Evolutionary conservation across 345 rosid species (phyloP), one percentile per base, ranked within the genome.

Genomic region (Gynandropsis gynandra): DNA sequence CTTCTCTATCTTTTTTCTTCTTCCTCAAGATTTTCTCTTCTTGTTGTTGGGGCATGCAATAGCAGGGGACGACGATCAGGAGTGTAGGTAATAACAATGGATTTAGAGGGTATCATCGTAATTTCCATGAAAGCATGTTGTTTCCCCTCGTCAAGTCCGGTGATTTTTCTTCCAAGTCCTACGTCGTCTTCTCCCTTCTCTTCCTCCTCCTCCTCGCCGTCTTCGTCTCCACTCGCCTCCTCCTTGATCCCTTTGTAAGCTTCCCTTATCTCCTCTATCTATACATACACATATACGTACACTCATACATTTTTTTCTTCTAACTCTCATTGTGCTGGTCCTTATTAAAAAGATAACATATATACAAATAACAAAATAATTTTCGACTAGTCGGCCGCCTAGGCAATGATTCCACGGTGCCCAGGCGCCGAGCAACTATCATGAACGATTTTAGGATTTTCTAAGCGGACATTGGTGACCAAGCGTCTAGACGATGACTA

Each of bases 121-220:
- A 63, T 46, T 59, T 66, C 50, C 16, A 11, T n/a, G 94, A 81
- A 4, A 47, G 62, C 14, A 70, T 67, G n/a, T 54, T 47, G 66
- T 68, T 67, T 58, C 74, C 80, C n/a, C 68, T 69, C 8, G 37
- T 40, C 27, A 79, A 61, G 58, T 54, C 76, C 11, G 53, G 77
- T 1, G 64, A 81, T 1, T 43, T n/a, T 12, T 54, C 64, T 52
- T 64, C 69, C 2, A 58, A 19, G 58, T 58, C 74, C 24, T 73
- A 79, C 18, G 74, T 64, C 31, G 39, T 71, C 41, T 29, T 73
- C 51, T 50, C 74, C 62, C 16, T 76, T 66, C 11, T 75, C 56
- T 17, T 77, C 45, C 48, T 83, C 66, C 73, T 89, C 62, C 54
- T 86, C 56, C 62, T 73, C 86, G 80, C 88, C 76, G 87, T 81